Percentiles rank a stretch among this genome's conserved stretches.
phyloP scores from a whole-genome alignment of 1,139 yeast species.

The Pneumocystis canis region DNA sequence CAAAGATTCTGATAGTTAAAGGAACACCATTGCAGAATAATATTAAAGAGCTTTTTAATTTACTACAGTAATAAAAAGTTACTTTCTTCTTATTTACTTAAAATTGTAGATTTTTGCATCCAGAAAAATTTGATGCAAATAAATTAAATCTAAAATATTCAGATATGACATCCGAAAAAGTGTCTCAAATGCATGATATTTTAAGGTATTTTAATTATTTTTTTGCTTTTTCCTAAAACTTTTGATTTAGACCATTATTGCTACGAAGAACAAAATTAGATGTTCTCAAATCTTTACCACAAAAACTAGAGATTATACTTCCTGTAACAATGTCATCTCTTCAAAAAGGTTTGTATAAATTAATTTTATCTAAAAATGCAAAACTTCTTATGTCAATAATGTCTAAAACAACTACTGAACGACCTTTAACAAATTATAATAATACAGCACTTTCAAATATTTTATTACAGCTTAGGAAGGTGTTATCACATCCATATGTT shows the following conservation, averaged over 20 bases:
- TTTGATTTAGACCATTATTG: conserved; percentile 13
- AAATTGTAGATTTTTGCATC: conserved; percentile 12
- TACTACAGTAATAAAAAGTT: conserved; percentile 12
- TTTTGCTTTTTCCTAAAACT: not conserved
- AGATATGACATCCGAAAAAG: conserved; percentile 10
- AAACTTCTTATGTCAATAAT: conserved; percentile 15
- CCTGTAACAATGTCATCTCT: conserved; percentile 16
- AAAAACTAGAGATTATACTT: conserved; percentile 16
- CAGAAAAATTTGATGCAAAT: conserved; percentile 11
- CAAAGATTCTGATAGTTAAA: not conserved
- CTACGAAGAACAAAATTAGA: conserved; percentile 16
- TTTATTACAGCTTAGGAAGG: conserved; percentile 15
- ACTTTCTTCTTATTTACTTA: not conserved
- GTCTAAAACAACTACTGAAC: conserved; percentile 4
- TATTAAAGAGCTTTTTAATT: conserved; percentile 48
- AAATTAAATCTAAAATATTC: conserved; percentile 9
- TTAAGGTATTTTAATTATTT: not conserved
- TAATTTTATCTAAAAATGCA: conserved; percentile 15
- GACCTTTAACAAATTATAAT: not conserved
- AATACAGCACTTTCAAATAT: conserved; percentile 11
- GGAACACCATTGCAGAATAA: conserved; percentile 69
- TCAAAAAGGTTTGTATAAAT: conserved; percentile 15
- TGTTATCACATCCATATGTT: conserved; percentile 18
- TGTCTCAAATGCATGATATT: conserved; percentile 12
- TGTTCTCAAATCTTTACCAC: conserved; percentile 15